These are phyloP conservation scores for Yamadazyma takamatsuzukensis DNA, from an alignment of 805 yeast genomes.

Conservation along the genomic window DNA sequence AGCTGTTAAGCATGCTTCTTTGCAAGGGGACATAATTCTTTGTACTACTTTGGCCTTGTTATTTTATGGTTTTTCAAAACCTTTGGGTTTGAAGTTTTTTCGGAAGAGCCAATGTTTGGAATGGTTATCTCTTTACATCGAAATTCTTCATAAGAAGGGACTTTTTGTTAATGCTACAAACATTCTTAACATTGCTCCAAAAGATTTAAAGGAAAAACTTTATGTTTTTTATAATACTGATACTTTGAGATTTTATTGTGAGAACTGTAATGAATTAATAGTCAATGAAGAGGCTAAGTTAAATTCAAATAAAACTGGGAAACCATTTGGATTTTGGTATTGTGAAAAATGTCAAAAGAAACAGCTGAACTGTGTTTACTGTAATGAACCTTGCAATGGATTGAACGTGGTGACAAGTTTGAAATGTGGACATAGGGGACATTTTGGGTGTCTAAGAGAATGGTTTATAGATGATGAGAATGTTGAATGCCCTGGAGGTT, in stretches of 20 bases:
- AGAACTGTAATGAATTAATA: constrained; percentile 55
- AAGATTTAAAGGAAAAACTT: constrained; percentile 22
- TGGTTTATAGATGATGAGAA: constrained; percentile 72
- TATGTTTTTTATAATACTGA: constrained; percentile 32
- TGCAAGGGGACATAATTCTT: constrained; percentile 63
- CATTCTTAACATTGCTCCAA: constrained; percentile 44
- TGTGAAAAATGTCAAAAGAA: constrained; percentile 66
- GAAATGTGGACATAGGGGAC: constrained; percentile 86
- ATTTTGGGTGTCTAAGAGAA: constrained; percentile 68
- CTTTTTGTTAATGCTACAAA: constrained; percentile 58
- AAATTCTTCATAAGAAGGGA: constrained; percentile 45
- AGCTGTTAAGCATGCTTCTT: constrained; percentile 51
- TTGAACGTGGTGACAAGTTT: constrained; percentile 53
- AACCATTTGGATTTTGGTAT: constrained; percentile 71
- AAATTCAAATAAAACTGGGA: constrained; percentile 15
- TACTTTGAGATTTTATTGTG: constrained; percentile 52
- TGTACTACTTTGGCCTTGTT: constrained; percentile 55
- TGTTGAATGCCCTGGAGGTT: constrained; percentile 79
- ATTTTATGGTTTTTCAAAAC: constrained; percentile 35
- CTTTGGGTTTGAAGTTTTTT: constrained; percentile 17
- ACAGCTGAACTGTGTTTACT: constrained; percentile 70
- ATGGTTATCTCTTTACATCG: constrained; percentile 54
- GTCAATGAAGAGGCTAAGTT: constrained; percentile 55
- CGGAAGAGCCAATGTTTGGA: constrained; percentile 39
- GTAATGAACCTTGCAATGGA: constrained; percentile 75